Conservation (phyloP, 2,329 filamentous ascomycete genomes). For the Dryadomyces quercivorus region DNA sequence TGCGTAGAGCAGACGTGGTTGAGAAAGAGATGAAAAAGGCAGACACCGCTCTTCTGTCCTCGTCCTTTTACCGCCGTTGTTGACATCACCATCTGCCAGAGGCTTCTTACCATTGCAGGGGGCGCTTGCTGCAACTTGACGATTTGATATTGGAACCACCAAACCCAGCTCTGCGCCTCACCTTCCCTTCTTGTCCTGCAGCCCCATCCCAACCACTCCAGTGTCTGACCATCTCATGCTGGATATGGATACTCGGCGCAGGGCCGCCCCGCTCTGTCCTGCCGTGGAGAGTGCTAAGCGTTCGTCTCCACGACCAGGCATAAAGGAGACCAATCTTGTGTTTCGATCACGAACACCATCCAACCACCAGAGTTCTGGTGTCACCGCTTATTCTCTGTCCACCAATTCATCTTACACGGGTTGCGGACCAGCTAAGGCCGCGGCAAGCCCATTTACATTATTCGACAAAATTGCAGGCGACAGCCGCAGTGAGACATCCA, state of each 20-base stretch:
- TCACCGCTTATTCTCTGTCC: background rate
- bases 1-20: background rate
- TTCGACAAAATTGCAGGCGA: conserved; percentile 1
- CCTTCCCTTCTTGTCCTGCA: background rate
- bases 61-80: background rate
- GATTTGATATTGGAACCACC: background rate
- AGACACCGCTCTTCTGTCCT: background rate
- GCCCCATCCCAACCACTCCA: background rate
- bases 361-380: background rate
- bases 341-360: background rate
- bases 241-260: conserved; percentile 4
- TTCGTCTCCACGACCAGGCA: background rate
- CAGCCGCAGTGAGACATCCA: conserved; percentile 9
- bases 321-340: conserved; percentile 4
- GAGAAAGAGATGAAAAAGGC: conserved; percentile 3
- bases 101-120: background rate
- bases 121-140: background rate
- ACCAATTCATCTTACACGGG: background rate
- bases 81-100: background rate
- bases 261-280: conserved; percentile 4
- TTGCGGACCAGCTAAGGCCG: background rate
- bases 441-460: background rate
- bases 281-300: conserved; percentile 3
- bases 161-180: background rate
- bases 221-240: conserved; percentile 3